These are phyloP conservation scores for Pseudocercospora fuligena DNA, from an alignment of 2,329 filamentous ascomycete species.

Conservation along the genomic window DNA sequence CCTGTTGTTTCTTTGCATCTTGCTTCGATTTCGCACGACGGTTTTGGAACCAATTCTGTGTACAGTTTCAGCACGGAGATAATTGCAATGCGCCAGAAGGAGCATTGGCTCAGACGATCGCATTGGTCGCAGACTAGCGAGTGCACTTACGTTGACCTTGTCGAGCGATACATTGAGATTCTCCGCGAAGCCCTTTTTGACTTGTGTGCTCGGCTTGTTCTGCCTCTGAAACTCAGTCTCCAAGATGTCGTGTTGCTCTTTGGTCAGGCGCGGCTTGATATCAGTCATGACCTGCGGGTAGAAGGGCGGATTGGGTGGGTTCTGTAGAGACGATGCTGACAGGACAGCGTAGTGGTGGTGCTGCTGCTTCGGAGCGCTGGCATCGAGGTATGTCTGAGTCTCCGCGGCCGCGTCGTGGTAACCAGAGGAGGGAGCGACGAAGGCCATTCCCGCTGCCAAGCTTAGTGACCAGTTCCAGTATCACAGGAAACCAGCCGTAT, in stretches of 20 bases:
- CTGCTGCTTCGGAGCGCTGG: constrained; percentile 21
- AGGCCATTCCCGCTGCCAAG: constrained; percentile 25
- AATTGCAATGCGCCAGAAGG: neutral
- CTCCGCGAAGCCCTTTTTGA: constrained; percentile 57
- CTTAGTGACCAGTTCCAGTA: neutral
- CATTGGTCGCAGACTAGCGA: neutral
- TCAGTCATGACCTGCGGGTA: constrained; percentile 44
- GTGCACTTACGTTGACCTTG: constrained; percentile 57
- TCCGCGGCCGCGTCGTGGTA: constrained; percentile 17
- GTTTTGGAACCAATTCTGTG: constrained; percentile 61
- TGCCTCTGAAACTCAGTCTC: constrained; percentile 55
- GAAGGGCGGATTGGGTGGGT: constrained; percentile 23
- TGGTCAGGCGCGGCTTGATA: constrained; percentile 58
- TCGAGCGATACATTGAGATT: constrained; percentile 55
- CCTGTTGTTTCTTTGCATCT: constrained; percentile 53
- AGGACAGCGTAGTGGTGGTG: constrained; percentile 23
- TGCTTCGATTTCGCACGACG: constrained; percentile 59
- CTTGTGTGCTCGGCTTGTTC: constrained; percentile 55
- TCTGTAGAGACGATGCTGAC: constrained; percentile 19
- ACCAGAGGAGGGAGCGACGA: constrained; percentile 21
- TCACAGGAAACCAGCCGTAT: neutral
- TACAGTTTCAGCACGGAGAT: constrained; percentile 38
- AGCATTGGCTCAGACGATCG: neutral
- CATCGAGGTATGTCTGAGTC: constrained; percentile 16
- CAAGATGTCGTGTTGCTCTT: constrained; percentile 59